These are phyloP conservation scores for Nematocida ausubeli DNA, from an alignment of 371 early-diverging fungal species.

Conservation along the genomic window DNA sequence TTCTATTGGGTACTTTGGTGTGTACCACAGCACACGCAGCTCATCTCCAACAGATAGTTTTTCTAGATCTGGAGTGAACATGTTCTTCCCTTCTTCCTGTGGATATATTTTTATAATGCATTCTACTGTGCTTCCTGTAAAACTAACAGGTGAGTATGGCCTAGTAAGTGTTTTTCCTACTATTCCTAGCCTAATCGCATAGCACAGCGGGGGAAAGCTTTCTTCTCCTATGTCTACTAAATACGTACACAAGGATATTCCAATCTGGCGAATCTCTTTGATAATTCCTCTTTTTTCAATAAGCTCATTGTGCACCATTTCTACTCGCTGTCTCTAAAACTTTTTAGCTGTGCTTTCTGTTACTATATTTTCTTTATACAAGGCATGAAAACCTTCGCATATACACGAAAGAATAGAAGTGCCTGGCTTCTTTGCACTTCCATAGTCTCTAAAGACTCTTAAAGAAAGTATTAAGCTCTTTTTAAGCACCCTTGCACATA, in stretches of 20 bases:
- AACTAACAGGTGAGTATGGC: slow-evolving; percentile 27
- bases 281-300: slow-evolving; percentile 7
- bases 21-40: slow-evolving; percentile 27
- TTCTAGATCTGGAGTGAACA: slow-evolving; percentile 27
- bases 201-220: background rate
- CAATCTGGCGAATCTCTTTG: background rate
- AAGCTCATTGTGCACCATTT: background rate
- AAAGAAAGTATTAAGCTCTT: too few species aligned
- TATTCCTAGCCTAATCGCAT: slow-evolving; percentile 21
- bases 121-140: background rate
- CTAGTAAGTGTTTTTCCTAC: background rate
- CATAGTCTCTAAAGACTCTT: too few species aligned
- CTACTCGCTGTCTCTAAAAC: too few species aligned
- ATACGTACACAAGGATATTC: background rate
- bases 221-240: background rate
- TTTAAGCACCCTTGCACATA: too few species aligned
- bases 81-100: background rate
- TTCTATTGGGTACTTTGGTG: slow-evolving; percentile 5
- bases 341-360: too few species aligned
- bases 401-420: too few species aligned
- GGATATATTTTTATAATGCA: slow-evolving; percentile 48
- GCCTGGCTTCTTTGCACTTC: too few species aligned
- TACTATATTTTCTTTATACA: too few species aligned
- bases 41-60: background rate
- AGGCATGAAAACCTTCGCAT: too few species aligned